Evolutionary conservation across 2,329 filamentous ascomycete genomes (phyloP), one percentile per base, ranked within the genome.

Genomic region (Hypoxylon sp.): DNA sequence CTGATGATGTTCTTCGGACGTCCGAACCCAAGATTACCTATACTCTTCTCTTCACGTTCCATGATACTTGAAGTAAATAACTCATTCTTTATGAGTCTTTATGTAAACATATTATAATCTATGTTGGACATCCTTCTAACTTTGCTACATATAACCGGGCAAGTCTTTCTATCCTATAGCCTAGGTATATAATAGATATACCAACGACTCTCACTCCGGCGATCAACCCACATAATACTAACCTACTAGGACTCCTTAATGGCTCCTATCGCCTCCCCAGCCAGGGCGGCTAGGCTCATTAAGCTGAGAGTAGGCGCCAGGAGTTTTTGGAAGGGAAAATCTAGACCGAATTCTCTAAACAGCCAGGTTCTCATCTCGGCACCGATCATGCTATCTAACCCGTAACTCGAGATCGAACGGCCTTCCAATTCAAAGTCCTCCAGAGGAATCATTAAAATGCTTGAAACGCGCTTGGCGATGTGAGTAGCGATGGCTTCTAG

Each of bases 281-380:
- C 38, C 38, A 43, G 17, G 17, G 17, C 38, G 6, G 38, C 38
- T n/a, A 43, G 17, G 5, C 17, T 43, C 38, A 43, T 43, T 3
- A 43, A 43, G 38, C 38, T 21, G 11, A 80, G 65, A 0, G 69
- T 75, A 2, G 76, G 68, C 1, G 67, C 76, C n/a, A 82, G 72
- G n/a, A 81, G 73, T 56, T 80, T 72, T 70, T 80, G 78, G 55
- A 81, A 80, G 1, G 79, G 78, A 30, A 80, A 72, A 63, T 83
- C 80, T 0, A 81, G 69, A 17, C 75, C 71, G 36, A 74, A 78
- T 64, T 79, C 78, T 45, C 74, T 77, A 72, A 79, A 80, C 19
- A 80, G 68, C 76, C 79, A 79, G 25, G 74, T 79, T 23, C 79
- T 70, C 43, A 81, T 56, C 73, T 81, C 79, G 0, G 77, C 75